A percentile compares a stretch with the other conserved stretches of the same genome.
Evolutionary conservation across 768 basidiomycete species (phyloP).

Genomic region (Cystofilobasidium macerans): DNA sequence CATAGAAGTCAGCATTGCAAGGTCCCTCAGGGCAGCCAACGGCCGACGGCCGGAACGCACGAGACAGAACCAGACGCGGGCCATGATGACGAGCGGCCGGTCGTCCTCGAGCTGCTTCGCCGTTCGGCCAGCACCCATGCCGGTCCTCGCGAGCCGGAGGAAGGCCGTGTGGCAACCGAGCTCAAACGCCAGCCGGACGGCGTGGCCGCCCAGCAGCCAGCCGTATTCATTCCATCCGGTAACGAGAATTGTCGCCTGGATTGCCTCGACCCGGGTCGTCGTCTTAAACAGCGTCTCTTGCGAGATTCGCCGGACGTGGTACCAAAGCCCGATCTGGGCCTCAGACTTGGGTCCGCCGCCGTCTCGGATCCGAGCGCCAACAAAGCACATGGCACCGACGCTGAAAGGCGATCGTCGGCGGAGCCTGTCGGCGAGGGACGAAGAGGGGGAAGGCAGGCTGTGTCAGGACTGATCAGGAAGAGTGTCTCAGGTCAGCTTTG

Average conservation of each 20-base stretch:
- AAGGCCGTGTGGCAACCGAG: slow-evolving; percentile 78
- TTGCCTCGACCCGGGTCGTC: slow-evolving; percentile 70
- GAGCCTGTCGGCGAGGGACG: slow-evolving; percentile 38
- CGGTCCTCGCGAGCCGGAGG: slow-evolving; percentile 57
- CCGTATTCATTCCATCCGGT: slow-evolving; percentile 93
- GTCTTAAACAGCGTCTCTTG: slow-evolving; percentile 54
- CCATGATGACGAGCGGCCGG: slow-evolving; percentile 63
- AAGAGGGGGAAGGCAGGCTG: no score
- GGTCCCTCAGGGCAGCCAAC: background rate
- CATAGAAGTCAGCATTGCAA: slow-evolving; percentile 54
- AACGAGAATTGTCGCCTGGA: slow-evolving; percentile 87
- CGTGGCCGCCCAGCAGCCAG: slow-evolving; percentile 55
- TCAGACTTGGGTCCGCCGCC: slow-evolving; percentile 75
- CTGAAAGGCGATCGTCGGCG: slow-evolving; percentile 87
- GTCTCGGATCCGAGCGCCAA: slow-evolving; percentile 78
- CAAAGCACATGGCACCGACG: slow-evolving; percentile 85
- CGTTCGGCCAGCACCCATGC: slow-evolving; percentile 60
- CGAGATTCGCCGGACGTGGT: slow-evolving; percentile 72
- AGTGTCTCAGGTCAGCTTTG: background rate
- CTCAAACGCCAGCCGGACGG: slow-evolving; percentile 95
- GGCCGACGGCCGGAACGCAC: background rate
- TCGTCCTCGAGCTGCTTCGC: slow-evolving; percentile 52
- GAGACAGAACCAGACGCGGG: slow-evolving; percentile 78
- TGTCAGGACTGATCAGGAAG: no score
- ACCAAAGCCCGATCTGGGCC: slow-evolving; percentile 56